Evolutionary conservation across 768 basidiomycete genomes (phyloP).

Genomic region (Arthromyces matolae): DNA sequence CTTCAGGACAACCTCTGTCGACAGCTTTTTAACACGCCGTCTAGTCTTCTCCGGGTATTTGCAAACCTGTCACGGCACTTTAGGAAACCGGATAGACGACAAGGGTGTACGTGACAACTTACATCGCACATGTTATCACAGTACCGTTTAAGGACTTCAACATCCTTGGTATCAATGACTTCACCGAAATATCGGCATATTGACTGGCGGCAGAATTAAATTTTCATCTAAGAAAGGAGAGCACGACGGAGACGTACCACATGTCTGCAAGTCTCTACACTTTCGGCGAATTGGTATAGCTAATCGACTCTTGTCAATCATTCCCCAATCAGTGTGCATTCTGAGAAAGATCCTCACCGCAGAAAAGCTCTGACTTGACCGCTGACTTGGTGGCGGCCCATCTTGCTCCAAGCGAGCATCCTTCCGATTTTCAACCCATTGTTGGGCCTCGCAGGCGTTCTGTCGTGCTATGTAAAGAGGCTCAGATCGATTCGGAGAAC

Average conservation of each 20-base stretch:
- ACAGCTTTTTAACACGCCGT: slow-evolving; percentile 46
- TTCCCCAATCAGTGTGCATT: neutral
- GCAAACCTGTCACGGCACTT: slow-evolving; percentile 51
- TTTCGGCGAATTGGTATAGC: slow-evolving; percentile 54
- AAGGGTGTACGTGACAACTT: slow-evolving; percentile 16
- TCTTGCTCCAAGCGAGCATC: slow-evolving; percentile 45
- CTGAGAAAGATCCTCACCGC: slow-evolving; percentile 38
- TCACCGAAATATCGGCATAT: slow-evolving; percentile 86
- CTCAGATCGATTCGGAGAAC: neutral
- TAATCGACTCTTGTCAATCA: slow-evolving; percentile 14
- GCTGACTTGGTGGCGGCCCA: slow-evolving; percentile 63
- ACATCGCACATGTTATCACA: slow-evolving; percentile 85
- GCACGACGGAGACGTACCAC: slow-evolving; percentile 44
- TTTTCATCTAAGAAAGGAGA: neutral
- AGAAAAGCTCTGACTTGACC: slow-evolving; percentile 59
- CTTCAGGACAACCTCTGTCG: slow-evolving; percentile 27
- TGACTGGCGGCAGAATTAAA: slow-evolving; percentile 34
- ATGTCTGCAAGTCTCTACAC: slow-evolving; percentile 59
- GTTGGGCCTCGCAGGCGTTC: slow-evolving; percentile 56
- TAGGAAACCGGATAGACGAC: neutral
- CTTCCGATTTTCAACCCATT: slow-evolving; percentile 45
- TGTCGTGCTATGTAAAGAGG: slow-evolving; percentile 57
- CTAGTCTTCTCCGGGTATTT: slow-evolving; percentile 69
- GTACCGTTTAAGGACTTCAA: slow-evolving; percentile 41
- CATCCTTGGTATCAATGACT: slow-evolving; percentile 46